Evolutionary conservation across 441 rosid species (phyloP), one percentile per base, ranked within the genome.

Genomic region (Erysimum pusillum): DNA sequence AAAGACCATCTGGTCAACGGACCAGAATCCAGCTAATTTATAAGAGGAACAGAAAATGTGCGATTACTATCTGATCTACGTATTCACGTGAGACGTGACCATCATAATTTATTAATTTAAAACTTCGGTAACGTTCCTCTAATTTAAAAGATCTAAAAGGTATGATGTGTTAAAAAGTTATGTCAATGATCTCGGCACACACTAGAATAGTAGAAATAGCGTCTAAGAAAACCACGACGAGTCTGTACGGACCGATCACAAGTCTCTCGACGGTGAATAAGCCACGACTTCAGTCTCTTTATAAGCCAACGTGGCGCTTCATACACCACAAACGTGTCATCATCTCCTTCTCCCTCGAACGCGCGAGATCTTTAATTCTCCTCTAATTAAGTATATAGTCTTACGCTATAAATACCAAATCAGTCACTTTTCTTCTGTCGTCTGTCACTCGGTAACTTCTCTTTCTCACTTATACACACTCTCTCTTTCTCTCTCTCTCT

Each of bases 251-350:
- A 79, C 74, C 84, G 85, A 39, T 76, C 75, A 80, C 57, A 58
- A 79, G 32, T 72, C 89, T 72, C 84, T 82, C 71, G 92, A 87
- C 87, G 81, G 84, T 80, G 63, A 81, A 74, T 76, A 79, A 79
- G 94, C 96, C 96, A 89, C 92, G 96, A 89, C 86, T 76, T n/a
- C 48, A 36, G 22, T 8, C 66, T 75, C 51, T 4, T 14, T 10
- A 5, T 3, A 11, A 20, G 18, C 46, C 72, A 20, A 74, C 90
- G 96, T 88, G 93, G 88, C 84, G 0, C 11, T 49, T 68, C 60
- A 13, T 3, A 25, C 22, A 76, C 89, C 91, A 66, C 83, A 78
- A 20, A 38, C 69, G 42, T 52, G 54, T 45, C 79, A 14, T 64
- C 65, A 41, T 63, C 57, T 36, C 44, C 0, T 52, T 38, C 18